A percentile compares a stretch with the other conserved stretches of the same genome.
Evolutionary conservation across 1,284 basidiomycete genomes (phyloP).

Genomic region (Entoloma clypeatum): DNA sequence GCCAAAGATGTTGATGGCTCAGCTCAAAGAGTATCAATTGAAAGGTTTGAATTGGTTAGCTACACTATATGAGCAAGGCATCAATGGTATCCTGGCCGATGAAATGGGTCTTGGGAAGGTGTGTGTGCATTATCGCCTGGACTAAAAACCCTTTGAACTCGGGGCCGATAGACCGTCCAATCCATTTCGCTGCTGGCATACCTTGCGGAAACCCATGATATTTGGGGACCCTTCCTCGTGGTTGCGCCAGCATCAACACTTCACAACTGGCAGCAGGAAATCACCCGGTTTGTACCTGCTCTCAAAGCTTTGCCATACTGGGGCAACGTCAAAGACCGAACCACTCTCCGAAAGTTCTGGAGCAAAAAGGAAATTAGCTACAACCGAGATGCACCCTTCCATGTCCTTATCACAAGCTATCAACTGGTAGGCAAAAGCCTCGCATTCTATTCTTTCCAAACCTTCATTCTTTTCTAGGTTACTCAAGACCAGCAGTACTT

Average conservation of each 20-base stretch:
- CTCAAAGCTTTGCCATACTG: conserved; percentile 97
- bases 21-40: conserved; percentile 97
- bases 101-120: conserved; percentile 98
- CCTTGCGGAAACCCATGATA: conserved; percentile 95
- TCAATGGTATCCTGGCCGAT: conserved; percentile 97
- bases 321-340: conserved; percentile 96
- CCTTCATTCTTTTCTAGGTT: conserved; percentile 46
- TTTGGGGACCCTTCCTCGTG: conserved; percentile 99
- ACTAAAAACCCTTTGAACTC: too few relatives aligned
- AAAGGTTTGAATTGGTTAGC: conserved; percentile 99
- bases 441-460: conserved; percentile 1
- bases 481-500: conserved; percentile 99
- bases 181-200: conserved; percentile 97
- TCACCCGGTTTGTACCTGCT: conserved; percentile 91
- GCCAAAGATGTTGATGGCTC: conserved; percentile 95
- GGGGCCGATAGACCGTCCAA: conserved; percentile 99
- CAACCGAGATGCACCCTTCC: conserved; percentile 93
- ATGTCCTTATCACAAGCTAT: conserved; percentile 96
- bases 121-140: too few relatives aligned
- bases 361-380: conserved; percentile 97
- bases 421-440: conserved; percentile 69
- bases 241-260: conserved; percentile 97
- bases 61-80: conserved; percentile 98
- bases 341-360: conserved; percentile 96
- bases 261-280: conserved; percentile 99